Percentiles rank a stretch among this genome's conserved stretches.
These are phyloP conservation scores for Neurospora tetraspora DNA, from an alignment of 495 filamentous ascomycete species.

Conservation along the genomic window DNA sequence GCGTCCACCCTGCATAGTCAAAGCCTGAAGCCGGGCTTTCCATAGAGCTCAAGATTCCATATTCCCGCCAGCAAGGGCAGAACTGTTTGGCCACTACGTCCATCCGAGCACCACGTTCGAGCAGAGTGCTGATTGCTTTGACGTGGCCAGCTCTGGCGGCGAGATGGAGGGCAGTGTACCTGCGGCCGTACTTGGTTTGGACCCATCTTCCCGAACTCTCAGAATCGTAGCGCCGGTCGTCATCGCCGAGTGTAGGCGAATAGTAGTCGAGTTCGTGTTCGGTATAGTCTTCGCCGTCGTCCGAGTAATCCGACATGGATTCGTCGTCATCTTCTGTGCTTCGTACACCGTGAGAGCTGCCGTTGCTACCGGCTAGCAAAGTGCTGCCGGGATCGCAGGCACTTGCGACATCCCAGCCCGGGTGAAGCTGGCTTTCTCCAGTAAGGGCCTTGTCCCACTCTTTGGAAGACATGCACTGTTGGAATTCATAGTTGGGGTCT, in stretches of 20 bases:
- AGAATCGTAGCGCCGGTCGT: not conserved
- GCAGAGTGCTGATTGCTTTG: slow-evolving; percentile 18
- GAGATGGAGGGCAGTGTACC: slow-evolving; percentile 25
- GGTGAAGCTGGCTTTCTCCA: not conserved
- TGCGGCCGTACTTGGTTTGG: not conserved
- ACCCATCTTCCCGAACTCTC: not conserved
- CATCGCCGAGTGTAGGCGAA: not conserved
- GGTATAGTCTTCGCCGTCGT: not conserved
- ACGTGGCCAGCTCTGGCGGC: slow-evolving; percentile 25
- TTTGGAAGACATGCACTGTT: slow-evolving; percentile 4
- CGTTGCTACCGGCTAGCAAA: not conserved
- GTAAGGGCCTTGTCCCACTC: slow-evolving; percentile 10
- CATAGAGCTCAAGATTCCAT: slow-evolving; percentile 16
- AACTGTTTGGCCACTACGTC: slow-evolving; percentile 12
- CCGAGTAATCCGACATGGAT: slow-evolving; percentile 3
- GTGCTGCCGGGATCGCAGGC: not conserved
- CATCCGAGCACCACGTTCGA: slow-evolving; percentile 20
- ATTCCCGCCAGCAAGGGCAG: slow-evolving; percentile 20
- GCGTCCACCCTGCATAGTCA: slow-evolving; percentile 14
- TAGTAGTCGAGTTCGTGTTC: not conserved
- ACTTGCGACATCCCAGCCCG: slow-evolving; percentile 2
- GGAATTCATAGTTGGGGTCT: slow-evolving; percentile 16
- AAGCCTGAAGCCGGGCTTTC: slow-evolving; percentile 5
- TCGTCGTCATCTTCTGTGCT: slow-evolving; percentile 6
- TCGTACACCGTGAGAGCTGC: not conserved